Evolutionary conservation across 768 basidiomycete species (phyloP).

Genomic region (Suillus sp.): DNA sequence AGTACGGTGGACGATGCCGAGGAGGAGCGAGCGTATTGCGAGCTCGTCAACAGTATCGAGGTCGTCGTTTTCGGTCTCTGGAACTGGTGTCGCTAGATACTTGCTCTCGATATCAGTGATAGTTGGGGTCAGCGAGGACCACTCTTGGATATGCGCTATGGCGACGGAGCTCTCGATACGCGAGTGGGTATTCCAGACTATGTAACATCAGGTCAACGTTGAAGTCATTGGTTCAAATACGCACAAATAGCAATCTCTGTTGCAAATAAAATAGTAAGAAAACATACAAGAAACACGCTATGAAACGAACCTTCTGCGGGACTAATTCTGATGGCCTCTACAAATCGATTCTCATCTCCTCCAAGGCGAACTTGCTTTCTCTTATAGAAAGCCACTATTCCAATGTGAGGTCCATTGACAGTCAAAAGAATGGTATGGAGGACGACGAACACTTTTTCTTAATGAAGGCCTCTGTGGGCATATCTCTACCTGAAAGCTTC

Average conservation of each 20-base stretch:
- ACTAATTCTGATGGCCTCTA: conserved; percentile 61
- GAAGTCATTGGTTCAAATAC: conserved; percentile 24
- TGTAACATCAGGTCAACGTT: conserved; percentile 13
- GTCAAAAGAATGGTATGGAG: conserved; percentile 1
- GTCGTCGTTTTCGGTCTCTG: conserved; percentile 29
- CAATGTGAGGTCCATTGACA: conserved; percentile 4
- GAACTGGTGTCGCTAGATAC: conserved; percentile 21
- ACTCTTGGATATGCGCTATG: conserved; percentile 58
- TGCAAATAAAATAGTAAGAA: conserved; percentile 12
- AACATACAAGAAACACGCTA: neutral
- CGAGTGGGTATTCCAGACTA: conserved; percentile 82
- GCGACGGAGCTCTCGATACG: conserved; percentile 58
- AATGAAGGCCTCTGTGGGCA: conserved; percentile 78
- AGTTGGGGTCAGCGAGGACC: conserved; percentile 51
- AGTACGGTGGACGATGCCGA: conserved; percentile 68
- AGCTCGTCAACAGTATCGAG: conserved; percentile 74
- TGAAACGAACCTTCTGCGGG: conserved; percentile 64
- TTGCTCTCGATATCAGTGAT: conserved; percentile 34
- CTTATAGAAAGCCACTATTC: conserved; percentile 71
- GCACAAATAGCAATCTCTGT: conserved; percentile 72
- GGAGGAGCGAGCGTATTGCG: conserved; percentile 65
- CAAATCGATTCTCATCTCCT: conserved; percentile 52
- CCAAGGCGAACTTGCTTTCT: conserved; percentile 61
- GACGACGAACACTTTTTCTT: conserved; percentile 66
- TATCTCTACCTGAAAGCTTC: conserved; percentile 64